Conservation (phyloP, 75 land plant species). For the Isoetes taiwanensis region DNA sequence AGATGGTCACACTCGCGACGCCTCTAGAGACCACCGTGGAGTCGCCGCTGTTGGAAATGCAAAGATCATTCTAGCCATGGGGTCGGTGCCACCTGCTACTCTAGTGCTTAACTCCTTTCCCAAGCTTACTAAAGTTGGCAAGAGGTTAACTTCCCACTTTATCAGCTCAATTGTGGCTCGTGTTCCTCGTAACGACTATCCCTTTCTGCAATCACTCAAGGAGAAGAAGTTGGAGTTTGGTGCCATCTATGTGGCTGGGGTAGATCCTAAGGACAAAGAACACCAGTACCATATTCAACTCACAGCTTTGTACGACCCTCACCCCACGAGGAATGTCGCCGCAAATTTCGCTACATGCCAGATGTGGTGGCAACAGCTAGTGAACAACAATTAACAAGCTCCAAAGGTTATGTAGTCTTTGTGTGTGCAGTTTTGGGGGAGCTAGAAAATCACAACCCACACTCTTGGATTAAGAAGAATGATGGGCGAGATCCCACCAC, state of each 20-base stretch:
- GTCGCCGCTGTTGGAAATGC: neutral
- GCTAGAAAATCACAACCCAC: neutral
- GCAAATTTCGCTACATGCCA: neutral
- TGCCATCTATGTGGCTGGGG: neutral
- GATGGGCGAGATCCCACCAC: neutral
- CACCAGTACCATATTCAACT: neutral
- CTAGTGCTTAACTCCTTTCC: slow-evolving; percentile 6
- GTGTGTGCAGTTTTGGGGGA: slow-evolving; percentile 11
- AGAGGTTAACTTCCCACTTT: neutral
- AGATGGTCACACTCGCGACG: too few species aligned
- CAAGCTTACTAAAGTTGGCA: too few species aligned
- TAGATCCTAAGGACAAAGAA: neutral
- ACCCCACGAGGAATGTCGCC: neutral
- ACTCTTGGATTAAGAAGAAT: neutral
- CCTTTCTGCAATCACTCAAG: too few species aligned
- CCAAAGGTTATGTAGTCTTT: slow-evolving; percentile 8
- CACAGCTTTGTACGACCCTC: neutral
- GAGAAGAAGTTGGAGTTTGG: neutral
- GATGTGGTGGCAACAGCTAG: slow-evolving; percentile 9
- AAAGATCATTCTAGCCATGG: slow-evolving; percentile 11
- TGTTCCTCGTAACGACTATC: neutral
- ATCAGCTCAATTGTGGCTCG: neutral
- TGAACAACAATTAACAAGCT: slow-evolving; percentile 2
- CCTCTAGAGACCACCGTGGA: neutral
- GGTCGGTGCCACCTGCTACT: slow-evolving; percentile 7